Evolutionary conservation across 305 asterid species (phyloP), one percentile per base, ranked within the genome.

Genomic region (Fraxinus latifolia): DNA sequence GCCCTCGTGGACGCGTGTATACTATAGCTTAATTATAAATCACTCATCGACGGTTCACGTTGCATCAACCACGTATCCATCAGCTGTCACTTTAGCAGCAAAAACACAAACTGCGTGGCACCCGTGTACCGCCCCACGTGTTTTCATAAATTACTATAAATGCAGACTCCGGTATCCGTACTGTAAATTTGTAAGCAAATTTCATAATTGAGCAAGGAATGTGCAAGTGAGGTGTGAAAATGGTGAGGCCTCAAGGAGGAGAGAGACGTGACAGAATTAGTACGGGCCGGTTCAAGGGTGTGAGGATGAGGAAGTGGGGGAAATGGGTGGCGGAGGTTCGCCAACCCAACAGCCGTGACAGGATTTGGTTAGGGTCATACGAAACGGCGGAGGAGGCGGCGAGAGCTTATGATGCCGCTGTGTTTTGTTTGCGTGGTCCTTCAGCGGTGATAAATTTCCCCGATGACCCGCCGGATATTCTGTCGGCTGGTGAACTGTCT

Each of bases 281-380:
- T 17, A 0, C 73, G 34, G 73, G 73, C 73, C 84, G 86, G 11
- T 88, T 80, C 80, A 89, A 91, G 82, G 94, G 92, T 58, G 91
- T 91, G 15, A 39, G 94, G 83, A 89, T 89, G 90, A 80, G 94
- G 0, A 91, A 91, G 53, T 91, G 92, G 94, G 94, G 94, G 8
- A 91, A 89, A 55, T 90, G 94, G 92, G 94, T 90, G 60, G 94
- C 91, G 25, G 94, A 90, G 86, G 92, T 90, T 47, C 91, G 92
- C 19, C 94, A 89, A 84, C 92, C 89, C 32, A 86, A 89, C 84
- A 89, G 91, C 90, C 90, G 91, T 5, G 88, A 86, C 42, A 82
- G 94, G 68, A 90, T 90, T 42, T 90, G 92, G 94, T 42, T 89
- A 2, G 94, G 94, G 6, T 90, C 94, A 15, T 90, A 90, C 77